phyloP scores from a whole-genome alignment of 371 early-diverging fungal species.

The Chytridium lagenaria region DNA sequence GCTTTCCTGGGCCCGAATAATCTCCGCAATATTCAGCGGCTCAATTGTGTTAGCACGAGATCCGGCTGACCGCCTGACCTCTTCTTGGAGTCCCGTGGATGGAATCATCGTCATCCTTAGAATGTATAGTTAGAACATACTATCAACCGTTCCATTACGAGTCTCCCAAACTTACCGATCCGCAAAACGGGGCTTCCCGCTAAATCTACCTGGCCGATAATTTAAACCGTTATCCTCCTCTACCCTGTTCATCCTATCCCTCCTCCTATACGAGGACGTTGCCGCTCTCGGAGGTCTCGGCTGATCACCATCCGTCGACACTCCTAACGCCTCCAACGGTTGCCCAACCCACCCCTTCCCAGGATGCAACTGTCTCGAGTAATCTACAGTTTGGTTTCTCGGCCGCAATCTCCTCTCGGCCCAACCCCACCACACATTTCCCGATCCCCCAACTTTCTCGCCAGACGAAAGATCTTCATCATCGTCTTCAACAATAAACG shows the following conservation, averaged over 20 bases:
- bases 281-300: background rate
- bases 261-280: background rate
- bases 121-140: too few relatives aligned
- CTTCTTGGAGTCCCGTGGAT: background rate
- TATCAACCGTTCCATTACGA: background rate
- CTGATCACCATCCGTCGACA: slow-evolving; percentile 1
- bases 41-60: slow-evolving; percentile 14
- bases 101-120: slow-evolving; percentile 14
- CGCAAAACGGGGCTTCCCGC: background rate
- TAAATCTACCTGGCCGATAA: slow-evolving; percentile 14
- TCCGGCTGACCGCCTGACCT: background rate
- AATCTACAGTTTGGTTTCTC: slow-evolving; percentile 22
- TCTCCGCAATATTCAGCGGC: slow-evolving; percentile 33
- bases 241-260: background rate
- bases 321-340: slow-evolving; percentile 18
- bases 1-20: slow-evolving; percentile 29
- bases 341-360: slow-evolving; percentile 32
- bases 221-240: background rate
- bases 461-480: slow-evolving; percentile 5
- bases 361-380: slow-evolving; percentile 31
- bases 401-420: slow-evolving; percentile 17
- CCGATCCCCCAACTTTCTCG: background rate
- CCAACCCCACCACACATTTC: background rate
- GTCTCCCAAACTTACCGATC: background rate
- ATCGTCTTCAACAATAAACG: slow-evolving; percentile 21